Evolutionary conservation across 371 early-diverging fungal genomes (phyloP), one percentile per base, ranked within the genome.

Genomic region (Rhizopus sp.): DNA sequence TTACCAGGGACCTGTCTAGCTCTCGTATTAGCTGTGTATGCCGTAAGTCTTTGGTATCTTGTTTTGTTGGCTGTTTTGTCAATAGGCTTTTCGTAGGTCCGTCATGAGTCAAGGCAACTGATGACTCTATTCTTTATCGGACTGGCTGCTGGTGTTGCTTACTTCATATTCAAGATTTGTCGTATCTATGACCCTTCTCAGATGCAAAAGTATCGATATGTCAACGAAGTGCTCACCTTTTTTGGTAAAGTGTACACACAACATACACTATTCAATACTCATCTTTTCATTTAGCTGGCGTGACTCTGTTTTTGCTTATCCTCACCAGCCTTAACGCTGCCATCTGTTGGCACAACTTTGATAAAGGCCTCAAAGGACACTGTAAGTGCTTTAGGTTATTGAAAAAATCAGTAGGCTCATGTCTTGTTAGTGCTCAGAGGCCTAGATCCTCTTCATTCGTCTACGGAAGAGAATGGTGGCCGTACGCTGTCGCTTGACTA

Each of bases 111-210:
- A 12, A 65, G 63, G 46, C 58, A 62, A 13, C 42, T 90, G 41
- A 88, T 93, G 76, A 57, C 72, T 7, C 52, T 78, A 2, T 93
- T 94, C 61, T 78, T 94, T 48, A 49, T 84, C n/a, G 83, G 92
- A 4, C 72, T 90, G 29, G 68, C 88, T 2, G 77, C 83, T 13
- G 90, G 87, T 5, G 80, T 88, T 9, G 88, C 84, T 12, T 96
- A 96, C 72, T 94, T 94, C 75, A 73, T 87, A 39, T 94, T 89
- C 81, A 95, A 95, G 65, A 73, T 94, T 9, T 76, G 79, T 50
- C 78, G 95, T 8, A 93, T 95, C 57, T 92, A 85, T 47, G 74
- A 81, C 23, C 76, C 83, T 1, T 59, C 70, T 48, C 86, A 90
- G 55, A 66, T 50, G 33, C 51, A 54, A 3, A 86, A 89, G 61